Base-by-base conservation (phyloP, 2,329 filamentous ascomycete species). In the Epichloe gansuensis region DNA sequence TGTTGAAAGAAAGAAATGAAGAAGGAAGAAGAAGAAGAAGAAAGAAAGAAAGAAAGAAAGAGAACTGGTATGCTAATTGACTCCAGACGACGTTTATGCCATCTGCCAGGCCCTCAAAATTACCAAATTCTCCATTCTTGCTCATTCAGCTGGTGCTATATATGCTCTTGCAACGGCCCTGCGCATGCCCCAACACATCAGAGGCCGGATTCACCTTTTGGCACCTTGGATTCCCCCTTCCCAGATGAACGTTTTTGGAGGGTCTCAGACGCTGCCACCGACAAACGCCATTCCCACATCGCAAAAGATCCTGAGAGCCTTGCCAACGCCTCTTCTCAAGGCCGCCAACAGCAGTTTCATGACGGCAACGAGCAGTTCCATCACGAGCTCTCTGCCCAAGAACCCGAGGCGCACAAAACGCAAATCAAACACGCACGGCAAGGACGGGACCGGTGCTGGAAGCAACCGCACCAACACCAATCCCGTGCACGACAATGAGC, bases 171-270 rank as follows among this genome's bases (percentile, higher is more conserved):
- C 93, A 0, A 97, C 93, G 0, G 93, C 93, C 0, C 74, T 98
- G 44, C 87, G 93, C 44, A 95, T 98, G 80, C 93, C 93, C 4
- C 90, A 96, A 61, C 88, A 96, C 63, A 94, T 98, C 55, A 85
- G 90, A 5, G 93, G 93, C 21, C 85, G 89, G 50, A 93, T 98
- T 51, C 93, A 98, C 67, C 79, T 98, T 2, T 77, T 98, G 8
- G 91, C 93, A 0, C 93, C 93, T 0, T 96, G 89, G 93, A 97
- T 98, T 46, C 93, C 93, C 1, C 93, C 93, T 0, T 97, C 89
- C 4, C 89, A 95, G 64, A 85, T 95, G 75, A 89, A 83, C 50
- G 82, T 85, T 17, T 84, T 90, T 57, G 83, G 84, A 31, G 77
- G 80, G 2, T 82, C 87, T 15, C 82, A 88, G 60, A 82, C 83